Base-by-base conservation (phyloP, 2,329 filamentous ascomycete species). In the Epichloe coenophiala region DNA sequence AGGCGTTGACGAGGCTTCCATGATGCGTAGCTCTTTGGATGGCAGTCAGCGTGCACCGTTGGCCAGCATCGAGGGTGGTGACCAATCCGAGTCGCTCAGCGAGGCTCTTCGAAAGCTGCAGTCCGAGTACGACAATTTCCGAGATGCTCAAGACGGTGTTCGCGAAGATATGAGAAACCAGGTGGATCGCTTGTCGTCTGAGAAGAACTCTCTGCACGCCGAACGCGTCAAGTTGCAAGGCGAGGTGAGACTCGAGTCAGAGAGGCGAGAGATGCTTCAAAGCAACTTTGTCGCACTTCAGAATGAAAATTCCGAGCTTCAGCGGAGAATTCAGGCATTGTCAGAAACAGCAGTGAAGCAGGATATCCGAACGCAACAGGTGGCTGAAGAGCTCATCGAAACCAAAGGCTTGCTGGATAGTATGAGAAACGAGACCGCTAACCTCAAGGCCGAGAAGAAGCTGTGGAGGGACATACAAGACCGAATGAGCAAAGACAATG, bases 381-480 rank as follows among this genome's bases (percentile, higher is more conserved):
- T 91, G 31, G 89, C 88, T 0, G 91, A 97, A 66, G 91, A 98
- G 59, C 76, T 97, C 5, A 82, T 97, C 9, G 93, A 96, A 64
- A 83, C 86, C 5, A 85, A 83, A 63, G 85, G 85, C 35, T 70
- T 91, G 48, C 74, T 86, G 3, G 91, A 98, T 61, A 90, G 88
- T 61, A 78, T 96, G 66, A 85, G 89, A 48, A 89, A 88, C 56
- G 93, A 98, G 64, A 88, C 84, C 49, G 84, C 89, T 15, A 96
- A 97, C 61, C 77, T 96, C 36, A 95, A 95, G 65, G 90, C 91
- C 0, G 91, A 97, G 67, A 95, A 95, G 69, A 86, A 88, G 38
- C 75, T 98, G 8, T 95, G 87, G 86, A 95, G 93, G 70, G 88
- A 85, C 51, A 95, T 96, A 36, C 90, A 97, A 63, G 84, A 86